These are phyloP conservation scores for Gastrodia elata DNA, from an alignment of 106 monocot genomes.

Conservation along the genomic window DNA sequence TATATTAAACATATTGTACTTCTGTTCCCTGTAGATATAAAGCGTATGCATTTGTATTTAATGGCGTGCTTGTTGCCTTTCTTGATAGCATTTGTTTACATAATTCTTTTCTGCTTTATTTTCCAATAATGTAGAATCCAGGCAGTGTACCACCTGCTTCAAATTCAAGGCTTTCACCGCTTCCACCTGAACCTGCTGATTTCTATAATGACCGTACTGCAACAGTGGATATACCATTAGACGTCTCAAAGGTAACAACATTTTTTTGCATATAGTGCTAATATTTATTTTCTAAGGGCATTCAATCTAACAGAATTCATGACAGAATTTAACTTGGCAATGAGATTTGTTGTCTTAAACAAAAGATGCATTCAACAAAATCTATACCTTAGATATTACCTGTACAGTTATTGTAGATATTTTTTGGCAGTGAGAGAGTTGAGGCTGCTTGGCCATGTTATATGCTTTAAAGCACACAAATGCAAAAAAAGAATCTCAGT, in stretches of 20 bases:
- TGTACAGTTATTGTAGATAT: not conserved
- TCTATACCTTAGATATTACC: too few species aligned
- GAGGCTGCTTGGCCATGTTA: not conserved
- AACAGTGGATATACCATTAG: constrained; percentile 84
- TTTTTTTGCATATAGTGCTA: not conserved
- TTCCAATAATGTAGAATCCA: constrained; percentile 40
- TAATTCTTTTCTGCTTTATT: not conserved
- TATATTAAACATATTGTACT: constrained; percentile 1
- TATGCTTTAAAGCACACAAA: not conserved
- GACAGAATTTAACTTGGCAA: not conserved
- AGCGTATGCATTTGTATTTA: not conserved
- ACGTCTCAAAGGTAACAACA: constrained; percentile 43
- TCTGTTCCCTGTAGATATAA: not conserved
- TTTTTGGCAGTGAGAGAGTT: not conserved
- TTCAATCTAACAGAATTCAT: not conserved
- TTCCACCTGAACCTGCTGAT: constrained; percentile 91
- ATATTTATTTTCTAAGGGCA: not conserved
- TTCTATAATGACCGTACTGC: constrained; percentile 75
- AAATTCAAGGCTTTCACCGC: constrained; percentile 85
- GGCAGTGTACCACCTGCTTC: constrained; percentile 70
- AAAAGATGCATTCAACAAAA: not conserved
- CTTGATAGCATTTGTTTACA: not conserved
- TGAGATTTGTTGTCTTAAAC: constrained; percentile 1
- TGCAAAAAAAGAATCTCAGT: not conserved
- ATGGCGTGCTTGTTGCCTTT: not conserved